Evolutionary conservation across 1,284 basidiomycete species (phyloP), one percentile per base, ranked within the genome.

Genomic region (Melanopsichium pennsylvanicum): DNA sequence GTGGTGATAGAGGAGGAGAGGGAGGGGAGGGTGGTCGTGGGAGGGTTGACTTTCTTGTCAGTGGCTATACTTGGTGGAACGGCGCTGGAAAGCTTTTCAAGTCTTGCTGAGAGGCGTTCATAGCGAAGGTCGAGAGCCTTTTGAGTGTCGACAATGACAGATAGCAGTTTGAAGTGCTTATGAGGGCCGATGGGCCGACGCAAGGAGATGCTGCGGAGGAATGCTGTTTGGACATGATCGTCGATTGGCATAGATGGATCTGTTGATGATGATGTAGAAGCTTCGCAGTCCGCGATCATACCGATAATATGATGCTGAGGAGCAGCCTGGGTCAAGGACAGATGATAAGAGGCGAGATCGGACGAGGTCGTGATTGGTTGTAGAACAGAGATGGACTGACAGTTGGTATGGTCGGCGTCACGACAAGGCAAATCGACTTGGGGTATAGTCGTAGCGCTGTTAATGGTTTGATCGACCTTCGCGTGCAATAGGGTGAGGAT

Each of bases 161-260:
- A 50, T 4, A 78, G 48, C 58, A 75, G 59, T 42, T 76, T 69
- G 54, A 78, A 76, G 21, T 78, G 76, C 33, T 69, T 55, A 50
- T 78, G 72, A n/a, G 60, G 55, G 6, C 76, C 76, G 7, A 78
- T 36, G 13, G 76, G 76, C 6, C 74, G 59, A 36, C 62, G 69
- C 16, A 57, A 32, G 12, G 74, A 63, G 31, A 78, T 59, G 36
- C 66, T 58, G 22, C 71, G 68, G 16, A 78, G 52, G 26, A 78
- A 70, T n/a, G 75, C 59, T 40, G 61, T 62, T 33, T 72, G 67
- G 8, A 71, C 50, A 16, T 54, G 49, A 42, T 70, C 54, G 27
- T 70, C 68, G n/a, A n/a, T n/a, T n/a, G n/a, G n/a, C n/a, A n/a
- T n/a, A 23, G 44, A 35, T 3, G 62, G 61, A 16, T 66, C 45